Conservation (phyloP, 1,139 yeast genomes). For the Torulaspora globosa region DNA sequence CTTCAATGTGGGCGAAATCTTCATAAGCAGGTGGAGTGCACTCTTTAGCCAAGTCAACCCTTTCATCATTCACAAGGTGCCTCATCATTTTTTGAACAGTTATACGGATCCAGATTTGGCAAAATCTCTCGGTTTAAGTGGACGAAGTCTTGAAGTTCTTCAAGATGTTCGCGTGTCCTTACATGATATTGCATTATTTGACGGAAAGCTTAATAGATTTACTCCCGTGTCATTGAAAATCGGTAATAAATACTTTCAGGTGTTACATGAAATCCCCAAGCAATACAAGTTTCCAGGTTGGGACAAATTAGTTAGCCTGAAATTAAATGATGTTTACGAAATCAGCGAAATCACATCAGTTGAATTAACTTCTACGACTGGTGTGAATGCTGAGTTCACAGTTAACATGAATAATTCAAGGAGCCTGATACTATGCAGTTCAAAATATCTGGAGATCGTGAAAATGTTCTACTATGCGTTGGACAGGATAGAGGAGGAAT, state of each 20-base stretch:
- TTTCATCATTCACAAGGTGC: conserved; percentile 21
- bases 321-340: conserved; percentile 53
- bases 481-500: conserved; percentile 46
- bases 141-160: conserved; percentile 38
- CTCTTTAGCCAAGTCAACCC: conserved; percentile 25
- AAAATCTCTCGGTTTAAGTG: conserved; percentile 48
- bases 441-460: conserved; percentile 63
- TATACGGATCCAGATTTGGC: conserved; percentile 49
- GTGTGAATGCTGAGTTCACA: conserved; percentile 55
- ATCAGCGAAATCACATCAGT: conserved; percentile 53
- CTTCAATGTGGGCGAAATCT: conserved; percentile 56
- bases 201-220: conserved; percentile 41
- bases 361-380: conserved; percentile 49
- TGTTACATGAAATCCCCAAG: conserved; percentile 43
- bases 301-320: conserved; percentile 23
- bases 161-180: conserved; percentile 55
- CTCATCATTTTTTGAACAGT: conserved; percentile 41
- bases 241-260: conserved; percentile 66
- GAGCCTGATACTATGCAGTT: conserved; percentile 51
- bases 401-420: conserved; percentile 47
- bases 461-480: conserved; percentile 63
- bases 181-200: conserved; percentile 41
- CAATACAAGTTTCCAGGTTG: conserved; percentile 38
- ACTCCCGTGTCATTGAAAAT: conserved; percentile 60
- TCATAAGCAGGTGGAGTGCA: conserved; percentile 38